Conservation (phyloP, 2,329 filamentous ascomycete genomes). For the Drechslera avenae region DNA sequence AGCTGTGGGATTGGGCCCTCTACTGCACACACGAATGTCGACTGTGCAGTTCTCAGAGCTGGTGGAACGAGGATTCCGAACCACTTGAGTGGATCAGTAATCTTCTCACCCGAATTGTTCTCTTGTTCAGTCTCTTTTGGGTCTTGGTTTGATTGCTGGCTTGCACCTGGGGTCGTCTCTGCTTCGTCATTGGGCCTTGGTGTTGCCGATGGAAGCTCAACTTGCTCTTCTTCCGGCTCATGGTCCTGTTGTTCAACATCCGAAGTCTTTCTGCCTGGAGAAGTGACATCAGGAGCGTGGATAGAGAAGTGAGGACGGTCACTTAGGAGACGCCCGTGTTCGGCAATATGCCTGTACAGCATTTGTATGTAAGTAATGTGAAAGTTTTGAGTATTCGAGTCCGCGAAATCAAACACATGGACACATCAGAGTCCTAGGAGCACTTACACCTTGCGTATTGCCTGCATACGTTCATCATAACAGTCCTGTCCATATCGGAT, state of each 20-base stretch:
- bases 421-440: neutral
- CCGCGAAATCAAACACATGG: too few relatives aligned
- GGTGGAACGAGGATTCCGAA: conserved; percentile 60
- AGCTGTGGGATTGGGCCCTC: conserved; percentile 64
- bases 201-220: neutral
- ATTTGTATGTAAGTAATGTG: neutral
- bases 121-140: conserved; percentile 1
- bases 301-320: conserved; percentile 7
- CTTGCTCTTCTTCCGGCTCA: neutral
- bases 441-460: conserved; percentile 56
- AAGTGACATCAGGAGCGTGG: neutral
- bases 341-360: conserved; percentile 1
- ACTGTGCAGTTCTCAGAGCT: conserved; percentile 62
- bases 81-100: conserved; percentile 61
- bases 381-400: neutral
- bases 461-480: conserved; percentile 76
- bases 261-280: neutral
- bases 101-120: conserved; percentile 5
- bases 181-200: neutral
- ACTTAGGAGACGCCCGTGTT: conserved; percentile 18
- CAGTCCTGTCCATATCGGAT: conserved; percentile 70
- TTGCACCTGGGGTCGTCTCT: neutral
- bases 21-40: conserved; percentile 61
- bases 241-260: neutral
- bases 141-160: neutral